Conservation (phyloP, 1,284 basidiomycete genomes). For the Puccinia novopanici region DNA sequence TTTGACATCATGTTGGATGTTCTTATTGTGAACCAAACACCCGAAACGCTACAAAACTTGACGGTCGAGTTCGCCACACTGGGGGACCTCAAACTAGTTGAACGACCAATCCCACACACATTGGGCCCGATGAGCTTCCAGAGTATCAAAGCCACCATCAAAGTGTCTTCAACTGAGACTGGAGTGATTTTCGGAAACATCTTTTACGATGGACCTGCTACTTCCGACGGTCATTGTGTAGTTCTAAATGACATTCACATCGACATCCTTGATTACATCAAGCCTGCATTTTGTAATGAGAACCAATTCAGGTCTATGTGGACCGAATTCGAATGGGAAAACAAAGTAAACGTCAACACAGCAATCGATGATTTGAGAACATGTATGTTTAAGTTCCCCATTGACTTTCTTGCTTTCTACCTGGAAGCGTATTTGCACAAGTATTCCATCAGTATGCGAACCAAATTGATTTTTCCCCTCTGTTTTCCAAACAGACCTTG, state of each 20-base stretch:
- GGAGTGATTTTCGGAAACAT: slow-evolving; percentile 98
- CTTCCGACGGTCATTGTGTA: slow-evolving; percentile 73
- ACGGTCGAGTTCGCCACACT: slow-evolving; percentile 96
- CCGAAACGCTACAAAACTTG: slow-evolving; percentile 91
- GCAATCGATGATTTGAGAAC: slow-evolving; percentile 62
- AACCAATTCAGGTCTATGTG: slow-evolving; percentile 89
- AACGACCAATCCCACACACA: slow-evolving; percentile 87
- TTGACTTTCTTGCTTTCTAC: slow-evolving; percentile 21
- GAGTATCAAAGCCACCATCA: slow-evolving; percentile 97
- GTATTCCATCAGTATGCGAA: neutral
- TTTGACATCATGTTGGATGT: slow-evolving; percentile 98
- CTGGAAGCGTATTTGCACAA: neutral
- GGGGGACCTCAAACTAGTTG: slow-evolving; percentile 95
- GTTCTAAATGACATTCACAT: slow-evolving; percentile 97
- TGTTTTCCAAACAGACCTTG: slow-evolving; percentile 63
- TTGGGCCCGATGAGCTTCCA: slow-evolving; percentile 96
- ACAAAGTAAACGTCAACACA: slow-evolving; percentile 88
- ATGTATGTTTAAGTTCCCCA: slow-evolving; percentile 19
- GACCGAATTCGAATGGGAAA: slow-evolving; percentile 99
- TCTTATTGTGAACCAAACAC: slow-evolving; percentile 92
- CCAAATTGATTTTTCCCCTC: neutral
- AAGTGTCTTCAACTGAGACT: slow-evolving; percentile 95
- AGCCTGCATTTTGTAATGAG: slow-evolving; percentile 93
- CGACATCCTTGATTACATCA: slow-evolving; percentile 99
- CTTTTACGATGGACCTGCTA: slow-evolving; percentile 88